Base-by-base conservation (phyloP, 2,329 filamentous ascomycete genomes). In the Ophiocordyceps camponoti-rufipedis region DNA sequence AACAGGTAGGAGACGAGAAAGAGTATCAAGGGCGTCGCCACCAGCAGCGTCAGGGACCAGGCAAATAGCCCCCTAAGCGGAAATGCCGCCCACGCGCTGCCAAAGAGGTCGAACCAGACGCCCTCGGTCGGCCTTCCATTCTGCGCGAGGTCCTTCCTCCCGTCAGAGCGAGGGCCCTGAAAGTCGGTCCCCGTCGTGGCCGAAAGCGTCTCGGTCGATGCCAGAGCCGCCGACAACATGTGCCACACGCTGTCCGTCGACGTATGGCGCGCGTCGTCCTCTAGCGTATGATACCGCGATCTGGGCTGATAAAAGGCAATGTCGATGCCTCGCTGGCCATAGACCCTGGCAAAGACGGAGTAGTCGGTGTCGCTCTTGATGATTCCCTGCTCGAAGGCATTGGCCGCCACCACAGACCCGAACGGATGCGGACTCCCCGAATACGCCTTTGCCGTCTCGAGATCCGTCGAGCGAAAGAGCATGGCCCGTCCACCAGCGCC, bases 81-180 rank as follows among this genome's bases (percentile, higher is more conserved):
- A 56, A 95, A 84, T 2, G 94, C 70, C 14, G 82, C 84, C 59
- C 95, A 87, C 1, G 70, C 70, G 46, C 71, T 74, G 41, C 89
- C 91, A 51, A 94, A 89, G 8, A 96, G 63, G 57, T 96, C 91
- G 56, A 96, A 96, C 86, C 88, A 98, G 13, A 96, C 86, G 29
- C 80, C 85, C 48, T 75, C 69, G 14, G 72, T 78, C 5, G 78
- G 78, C 33, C 65, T 69, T 10, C 84, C 82, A 49, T 80, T 82
- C 50, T 75, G 70, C 2, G 82, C 74, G 53, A 79, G 78, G 46
- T 72, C 74, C 44, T 69, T 67, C 46, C 72, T 68, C 7, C 69
- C 65, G 45, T 78, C 74, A 10, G 66, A 62, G 38, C 72, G 61
- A 14, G 67, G 62, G 5, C 80, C 75, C 44, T 74, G 72, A 54